Percentiles rank a stretch among this genome's conserved stretches.
Conservation (phyloP, 352 stramenopile species). For the Aphanomyces euteiches region DNA sequence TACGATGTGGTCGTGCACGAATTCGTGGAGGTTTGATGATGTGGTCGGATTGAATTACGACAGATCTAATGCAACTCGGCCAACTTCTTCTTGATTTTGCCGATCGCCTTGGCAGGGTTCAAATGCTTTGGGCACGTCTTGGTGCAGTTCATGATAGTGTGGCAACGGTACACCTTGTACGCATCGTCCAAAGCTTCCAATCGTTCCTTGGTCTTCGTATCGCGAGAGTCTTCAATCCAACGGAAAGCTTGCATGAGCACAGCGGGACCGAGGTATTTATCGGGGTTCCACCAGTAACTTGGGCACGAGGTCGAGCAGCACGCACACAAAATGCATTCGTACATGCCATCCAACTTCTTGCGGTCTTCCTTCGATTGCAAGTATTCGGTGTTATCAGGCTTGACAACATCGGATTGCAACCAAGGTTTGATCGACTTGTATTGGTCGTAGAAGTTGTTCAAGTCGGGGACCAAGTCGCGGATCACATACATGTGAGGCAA, state of each 20-base stretch:
- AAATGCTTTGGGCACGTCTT: conserved; percentile 99
- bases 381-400: conserved; percentile 83
- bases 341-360: conserved; percentile 99
- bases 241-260: conserved; percentile 94
- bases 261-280: conserved; percentile 92
- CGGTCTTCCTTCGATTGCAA: conserved; percentile 93
- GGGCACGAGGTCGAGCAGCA: conserved; percentile 99
- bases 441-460: conserved; percentile 99
- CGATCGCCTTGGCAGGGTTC: conserved; percentile 98
- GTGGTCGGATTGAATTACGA: neutral
- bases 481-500: conserved; percentile 99
- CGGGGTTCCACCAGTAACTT: conserved; percentile 99
- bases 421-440: conserved; percentile 99
- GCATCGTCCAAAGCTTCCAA: conserved; percentile 95
- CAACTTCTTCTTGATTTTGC: conserved; percentile 97
- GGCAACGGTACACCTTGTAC: conserved; percentile 99
- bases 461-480: conserved; percentile 98
- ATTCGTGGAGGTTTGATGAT: neutral
- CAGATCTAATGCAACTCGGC: conserved; percentile 47
- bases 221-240: conserved; percentile 99
- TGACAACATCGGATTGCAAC: conserved; percentile 92
- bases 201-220: conserved; percentile 96
- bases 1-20: neutral
- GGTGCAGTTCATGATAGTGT: conserved; percentile 99
- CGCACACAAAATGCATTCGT: conserved; percentile 99